A percentile compares a stretch with the other conserved stretches of the same genome.
phyloP scores from a whole-genome alignment of 164 flowering plant species.

The Aristolochia contorta region DNA sequence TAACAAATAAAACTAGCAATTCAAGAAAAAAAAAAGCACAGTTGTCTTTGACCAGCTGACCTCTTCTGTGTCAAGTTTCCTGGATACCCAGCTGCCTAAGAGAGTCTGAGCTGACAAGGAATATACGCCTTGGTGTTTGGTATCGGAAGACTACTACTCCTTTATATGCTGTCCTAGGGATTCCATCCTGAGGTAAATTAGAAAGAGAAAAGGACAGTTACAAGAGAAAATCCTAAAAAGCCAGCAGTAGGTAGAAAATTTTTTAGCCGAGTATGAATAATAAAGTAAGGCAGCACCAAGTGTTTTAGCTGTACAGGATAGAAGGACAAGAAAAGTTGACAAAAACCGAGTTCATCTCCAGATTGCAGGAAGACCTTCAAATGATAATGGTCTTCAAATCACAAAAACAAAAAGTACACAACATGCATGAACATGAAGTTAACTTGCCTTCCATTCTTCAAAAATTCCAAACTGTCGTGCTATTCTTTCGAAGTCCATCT shows the following conservation, averaged over 20 bases:
- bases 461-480: conserved; percentile 88
- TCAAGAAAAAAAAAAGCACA: too few species aligned
- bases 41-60: conserved; percentile 3
- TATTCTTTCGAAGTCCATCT: conserved; percentile 58
- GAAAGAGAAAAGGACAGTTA: neutral
- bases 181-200: conserved; percentile 60
- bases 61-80: conserved; percentile 21
- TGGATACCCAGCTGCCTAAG: conserved; percentile 61
- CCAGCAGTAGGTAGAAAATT: neutral
- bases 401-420: too few species aligned
- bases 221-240: neutral
- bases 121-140: conserved; percentile 56
- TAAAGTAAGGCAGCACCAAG: too few species aligned
- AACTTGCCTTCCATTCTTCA: conserved; percentile 90
- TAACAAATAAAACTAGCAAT: too few species aligned
- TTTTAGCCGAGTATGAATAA: too few species aligned
- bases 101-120: conserved; percentile 81
- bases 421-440: neutral
- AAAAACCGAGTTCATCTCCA: too few species aligned
- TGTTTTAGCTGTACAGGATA: too few species aligned
- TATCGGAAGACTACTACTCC: conserved; percentile 83
- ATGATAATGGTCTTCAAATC: neutral
- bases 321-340: too few species aligned
- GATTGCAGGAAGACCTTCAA: neutral
- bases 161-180: conserved; percentile 90